Evolutionary conservation across 2,329 filamentous ascomycete species (phyloP).

Genomic region (Fusarium solani-melongenae): DNA sequence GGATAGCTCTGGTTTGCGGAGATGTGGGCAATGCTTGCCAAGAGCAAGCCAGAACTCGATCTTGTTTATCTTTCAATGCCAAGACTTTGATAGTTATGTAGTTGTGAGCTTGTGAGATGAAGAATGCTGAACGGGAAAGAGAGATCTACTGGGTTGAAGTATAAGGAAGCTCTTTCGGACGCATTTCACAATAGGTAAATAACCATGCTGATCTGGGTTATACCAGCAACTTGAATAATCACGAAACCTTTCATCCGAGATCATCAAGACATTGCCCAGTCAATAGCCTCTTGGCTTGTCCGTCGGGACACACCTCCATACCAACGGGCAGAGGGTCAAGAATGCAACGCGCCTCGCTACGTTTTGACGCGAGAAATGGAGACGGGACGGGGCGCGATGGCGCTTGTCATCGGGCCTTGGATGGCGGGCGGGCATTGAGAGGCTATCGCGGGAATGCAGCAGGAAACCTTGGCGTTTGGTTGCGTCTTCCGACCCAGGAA

Average conservation of each 20-base stretch:
- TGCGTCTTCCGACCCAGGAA: not conserved
- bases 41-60: conserved; percentile 2
- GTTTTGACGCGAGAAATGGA: not conserved
- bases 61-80: conserved; percentile 18
- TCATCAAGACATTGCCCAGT: not conserved
- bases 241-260: not conserved
- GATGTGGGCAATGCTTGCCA: not conserved
- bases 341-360: conserved; percentile 11
- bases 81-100: conserved; percentile 20
- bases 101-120: not conserved
- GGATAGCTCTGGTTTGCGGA: not conserved
- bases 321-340: conserved; percentile 4
- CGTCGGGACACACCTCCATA: conserved; percentile 1
- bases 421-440: not conserved
- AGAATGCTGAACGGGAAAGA: not conserved
- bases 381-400: not conserved
- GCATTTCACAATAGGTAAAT: not conserved
- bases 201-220: not conserved
- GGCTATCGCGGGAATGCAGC: conserved; percentile 18
- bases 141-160: not conserved
- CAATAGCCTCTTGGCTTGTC: not conserved
- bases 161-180: not conserved
- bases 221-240: not conserved
- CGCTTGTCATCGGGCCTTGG: not conserved
- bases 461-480: not conserved